Evolutionary conservation across 257 asterid genomes (phyloP), one percentile per base, ranked within the genome.

Genomic region (Solanum peruvianum): DNA sequence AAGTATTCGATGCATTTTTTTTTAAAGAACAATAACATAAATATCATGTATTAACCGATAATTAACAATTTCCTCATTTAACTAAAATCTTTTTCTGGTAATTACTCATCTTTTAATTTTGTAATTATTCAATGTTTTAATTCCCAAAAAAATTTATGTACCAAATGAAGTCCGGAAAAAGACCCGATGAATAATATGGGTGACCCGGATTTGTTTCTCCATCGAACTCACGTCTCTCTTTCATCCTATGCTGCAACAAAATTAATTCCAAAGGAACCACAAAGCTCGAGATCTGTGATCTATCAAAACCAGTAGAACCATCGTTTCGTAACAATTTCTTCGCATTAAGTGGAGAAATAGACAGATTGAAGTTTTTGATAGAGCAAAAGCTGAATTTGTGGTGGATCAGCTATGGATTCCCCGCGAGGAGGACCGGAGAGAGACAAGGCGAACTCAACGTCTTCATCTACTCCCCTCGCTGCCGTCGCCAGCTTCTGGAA

Each of bases 401-500:
- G 9, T 20, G 29, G 42, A 81, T 81, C 69, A 81, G 42, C 69
- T 0, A 81, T 81, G 85, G 85, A 81, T 81, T 81, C 85, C 42
- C 85, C 85, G 42, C 45, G 92, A 86, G 98, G 98, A 87, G 95
- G 94, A 90, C 89, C 94, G 81, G 98, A 97, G 82, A 92, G 98
- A 84, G 98, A 97, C 47, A 95, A 93, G 77, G 90, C 93, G 69
- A 95, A 89, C 89, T 85, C 95, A 13, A 92, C 95, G 8, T 89
- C 94, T 44, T 91, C 98, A 69, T 88, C 97, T 85, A 97, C 98
- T 37, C 92, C 85, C 25, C 85, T 92, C 85, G 85, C 97, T 77
- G 93, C 98, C 77, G 94, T 94, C 44, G 93, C 98, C 89, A 91
- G 92, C 87, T 97, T 94, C 93, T 97, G 99, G 99, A 94, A 95